Evolutionary conservation across 2,329 filamentous ascomycete genomes (phyloP).

Genomic region (Fusarium graminum): DNA sequence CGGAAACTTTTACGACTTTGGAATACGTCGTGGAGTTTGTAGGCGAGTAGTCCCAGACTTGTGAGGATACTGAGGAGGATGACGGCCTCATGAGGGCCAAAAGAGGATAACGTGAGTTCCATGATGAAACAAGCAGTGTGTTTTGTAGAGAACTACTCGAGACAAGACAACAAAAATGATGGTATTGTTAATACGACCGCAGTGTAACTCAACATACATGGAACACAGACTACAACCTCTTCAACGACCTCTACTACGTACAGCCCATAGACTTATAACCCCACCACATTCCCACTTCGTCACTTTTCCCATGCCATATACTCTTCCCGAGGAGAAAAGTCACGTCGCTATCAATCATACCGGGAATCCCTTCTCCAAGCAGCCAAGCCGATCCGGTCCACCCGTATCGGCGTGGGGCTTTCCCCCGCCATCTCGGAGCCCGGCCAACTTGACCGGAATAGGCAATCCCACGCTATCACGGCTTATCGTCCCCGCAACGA

Average conservation of each 20-base stretch:
- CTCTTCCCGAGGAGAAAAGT: background rate
- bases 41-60: slow-evolving; percentile 21
- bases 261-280: slow-evolving; percentile 16
- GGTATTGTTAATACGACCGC: background rate
- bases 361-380: slow-evolving; percentile 36
- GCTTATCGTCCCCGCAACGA: slow-evolving; percentile 21
- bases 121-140: background rate
- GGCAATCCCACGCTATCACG: slow-evolving; percentile 38
- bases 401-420: slow-evolving; percentile 5
- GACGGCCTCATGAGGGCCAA: slow-evolving; percentile 26
- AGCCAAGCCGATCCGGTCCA: slow-evolving; percentile 24
- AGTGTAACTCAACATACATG: slow-evolving; percentile 30
- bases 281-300: background rate
- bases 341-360: slow-evolving; percentile 10
- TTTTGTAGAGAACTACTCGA: too few relatives aligned
- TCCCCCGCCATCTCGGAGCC: slow-evolving; percentile 15
- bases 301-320: background rate
- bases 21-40: slow-evolving; percentile 26
- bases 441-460: slow-evolving; percentile 39
- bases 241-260: background rate
- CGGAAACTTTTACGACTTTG: slow-evolving; percentile 23
- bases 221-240: background rate
- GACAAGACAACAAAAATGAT: background rate
- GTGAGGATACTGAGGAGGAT: slow-evolving; percentile 26
- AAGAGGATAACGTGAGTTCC: slow-evolving; percentile 13